These are phyloP conservation scores for Talaromyces liani DNA, from an alignment of 495 filamentous ascomycete genomes.

Conservation along the genomic window DNA sequence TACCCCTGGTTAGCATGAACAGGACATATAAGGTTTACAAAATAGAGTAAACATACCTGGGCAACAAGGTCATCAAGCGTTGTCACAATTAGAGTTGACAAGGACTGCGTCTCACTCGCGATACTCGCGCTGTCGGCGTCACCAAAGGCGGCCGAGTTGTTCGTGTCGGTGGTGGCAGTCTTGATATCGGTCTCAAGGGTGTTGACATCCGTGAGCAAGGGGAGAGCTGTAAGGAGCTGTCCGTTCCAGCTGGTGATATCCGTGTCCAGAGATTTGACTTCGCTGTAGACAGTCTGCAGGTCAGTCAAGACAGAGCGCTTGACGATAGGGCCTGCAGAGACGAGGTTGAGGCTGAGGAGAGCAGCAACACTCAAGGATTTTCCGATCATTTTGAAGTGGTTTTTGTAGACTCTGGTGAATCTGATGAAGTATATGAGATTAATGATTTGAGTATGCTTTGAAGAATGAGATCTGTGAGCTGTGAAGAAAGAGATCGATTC, in stretches of 20 bases:
- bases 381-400: background rate
- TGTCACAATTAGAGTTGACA: background rate
- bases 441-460: background rate
- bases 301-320: constrained; percentile 5
- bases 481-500: background rate
- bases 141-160: background rate
- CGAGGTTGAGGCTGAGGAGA: background rate
- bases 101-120: background rate
- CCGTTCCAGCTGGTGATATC: constrained; percentile 4
- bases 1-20: background rate
- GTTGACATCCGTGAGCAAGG: background rate
- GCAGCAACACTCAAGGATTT: background rate
- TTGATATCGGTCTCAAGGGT: constrained; percentile 5
- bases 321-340: background rate
- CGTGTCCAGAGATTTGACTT: background rate
- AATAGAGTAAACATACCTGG: background rate
- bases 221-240: background rate
- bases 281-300: background rate
- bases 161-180: constrained; percentile 5
- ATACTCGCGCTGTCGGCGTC: background rate
- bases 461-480: background rate
- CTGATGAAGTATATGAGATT: background rate
- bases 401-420: background rate
- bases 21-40: background rate
- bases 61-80: background rate